Conservation (phyloP, 2,329 filamentous ascomycete species). For the Curvularia lunata region DNA sequence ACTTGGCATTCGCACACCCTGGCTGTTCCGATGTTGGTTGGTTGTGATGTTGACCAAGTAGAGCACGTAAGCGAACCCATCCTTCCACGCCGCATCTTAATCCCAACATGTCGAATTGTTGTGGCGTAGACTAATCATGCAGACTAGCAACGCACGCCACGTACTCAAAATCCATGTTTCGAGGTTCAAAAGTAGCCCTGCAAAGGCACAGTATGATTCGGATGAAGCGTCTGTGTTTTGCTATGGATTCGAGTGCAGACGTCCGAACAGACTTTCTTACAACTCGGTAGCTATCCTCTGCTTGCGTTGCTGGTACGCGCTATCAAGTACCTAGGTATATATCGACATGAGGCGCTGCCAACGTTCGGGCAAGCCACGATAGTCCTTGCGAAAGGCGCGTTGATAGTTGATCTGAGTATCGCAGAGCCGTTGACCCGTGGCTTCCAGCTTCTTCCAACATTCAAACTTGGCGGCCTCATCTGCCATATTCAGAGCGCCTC, state of each 20-base stretch:
- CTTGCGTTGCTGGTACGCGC: constrained; percentile 60
- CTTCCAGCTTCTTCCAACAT: constrained; percentile 37
- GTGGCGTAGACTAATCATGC: constrained; percentile 35
- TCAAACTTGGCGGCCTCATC: constrained; percentile 31
- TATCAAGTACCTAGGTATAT: constrained; percentile 67
- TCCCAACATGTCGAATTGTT: constrained; percentile 27
- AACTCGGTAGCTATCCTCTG: constrained; percentile 56
- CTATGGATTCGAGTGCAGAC: constrained; percentile 74
- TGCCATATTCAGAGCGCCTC: constrained; percentile 31
- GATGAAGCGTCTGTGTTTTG: constrained; percentile 62
- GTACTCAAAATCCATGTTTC: constrained; percentile 34
- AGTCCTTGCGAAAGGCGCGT: constrained; percentile 43
- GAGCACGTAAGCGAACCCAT: constrained; percentile 36
- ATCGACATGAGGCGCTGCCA: constrained; percentile 71
- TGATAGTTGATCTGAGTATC: constrained; percentile 40
- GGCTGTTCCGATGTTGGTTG: constrained; percentile 6
- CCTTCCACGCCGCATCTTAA: constrained; percentile 30
- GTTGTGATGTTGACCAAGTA: constrained; percentile 14
- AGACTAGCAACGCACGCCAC: constrained; percentile 25
- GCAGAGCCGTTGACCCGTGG: constrained; percentile 43
- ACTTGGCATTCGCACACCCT: constrained; percentile 1
- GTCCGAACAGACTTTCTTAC: constrained; percentile 62
- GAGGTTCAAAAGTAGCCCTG: constrained; percentile 45
- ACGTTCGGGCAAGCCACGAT: constrained; percentile 44
- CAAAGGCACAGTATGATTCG: constrained; percentile 51